phyloP scores from a whole-genome alignment of 148 eudicot species.

The Salicornia ramosissima region DNA sequence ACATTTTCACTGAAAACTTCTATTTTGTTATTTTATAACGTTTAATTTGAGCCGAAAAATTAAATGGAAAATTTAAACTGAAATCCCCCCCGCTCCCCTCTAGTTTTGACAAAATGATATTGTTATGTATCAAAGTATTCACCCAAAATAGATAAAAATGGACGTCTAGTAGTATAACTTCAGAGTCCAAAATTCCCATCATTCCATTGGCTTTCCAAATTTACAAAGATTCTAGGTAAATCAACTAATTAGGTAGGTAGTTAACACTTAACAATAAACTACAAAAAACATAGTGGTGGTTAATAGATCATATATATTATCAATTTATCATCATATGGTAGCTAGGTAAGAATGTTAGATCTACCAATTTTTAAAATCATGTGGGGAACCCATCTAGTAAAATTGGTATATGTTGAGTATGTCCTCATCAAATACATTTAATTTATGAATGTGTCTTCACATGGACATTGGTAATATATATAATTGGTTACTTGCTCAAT shows the following conservation, averaged over 20 bases:
- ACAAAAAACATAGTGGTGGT: neutral
- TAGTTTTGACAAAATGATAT: no score
- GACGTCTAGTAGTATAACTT: no score
- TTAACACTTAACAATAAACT: neutral
- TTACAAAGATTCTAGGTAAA: neutral
- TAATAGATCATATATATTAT: neutral
- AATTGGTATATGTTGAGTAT: neutral
- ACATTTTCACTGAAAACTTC: no score
- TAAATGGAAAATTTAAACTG: no score
- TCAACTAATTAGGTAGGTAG: neutral
- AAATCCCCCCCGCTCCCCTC: no score
- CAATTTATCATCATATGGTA: neutral
- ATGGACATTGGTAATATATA: no score
- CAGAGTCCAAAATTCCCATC: neutral
- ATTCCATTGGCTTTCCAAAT: neutral
- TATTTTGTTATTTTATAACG: no score
- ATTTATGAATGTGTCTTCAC: conserved; percentile 1
- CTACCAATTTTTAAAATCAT: neutral
- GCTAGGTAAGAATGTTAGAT: neutral
- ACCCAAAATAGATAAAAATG: no score
- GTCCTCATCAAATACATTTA: neutral
- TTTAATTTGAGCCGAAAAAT: no score
- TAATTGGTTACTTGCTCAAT: no score
- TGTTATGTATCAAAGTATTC: no score
- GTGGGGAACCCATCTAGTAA: neutral